Percentiles rank a stretch among this genome's conserved stretches.
These are phyloP conservation scores for Dioszegia hungarica DNA, from an alignment of 768 basidiomycete genomes.

Conservation along the genomic window DNA sequence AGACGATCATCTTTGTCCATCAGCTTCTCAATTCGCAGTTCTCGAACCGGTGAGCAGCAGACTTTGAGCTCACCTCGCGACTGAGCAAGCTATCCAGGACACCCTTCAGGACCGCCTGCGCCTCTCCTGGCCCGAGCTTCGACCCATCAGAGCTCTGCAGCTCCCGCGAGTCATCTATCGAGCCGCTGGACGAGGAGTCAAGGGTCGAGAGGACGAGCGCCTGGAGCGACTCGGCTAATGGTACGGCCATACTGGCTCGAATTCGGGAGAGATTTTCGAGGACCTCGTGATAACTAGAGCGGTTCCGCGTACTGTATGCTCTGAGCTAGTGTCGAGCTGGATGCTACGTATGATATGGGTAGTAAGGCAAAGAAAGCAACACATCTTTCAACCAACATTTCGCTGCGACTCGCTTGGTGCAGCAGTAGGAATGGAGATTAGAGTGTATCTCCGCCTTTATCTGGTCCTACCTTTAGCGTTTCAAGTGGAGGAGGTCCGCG, in stretches of 20 bases:
- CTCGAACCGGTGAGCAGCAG: neutral
- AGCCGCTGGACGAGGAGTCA: slow-evolving; percentile 52
- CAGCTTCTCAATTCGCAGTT: too few relatives aligned
- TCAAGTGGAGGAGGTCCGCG: slow-evolving; percentile 5
- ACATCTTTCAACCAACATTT: neutral
- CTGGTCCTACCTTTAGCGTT: neutral
- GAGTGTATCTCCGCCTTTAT: too few relatives aligned
- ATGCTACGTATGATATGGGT: too few relatives aligned
- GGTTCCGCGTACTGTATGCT: neutral
- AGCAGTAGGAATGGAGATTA: too few relatives aligned
- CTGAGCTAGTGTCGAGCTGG: too few relatives aligned
- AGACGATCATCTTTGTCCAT: slow-evolving; percentile 32
- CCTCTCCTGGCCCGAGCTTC: slow-evolving; percentile 29
- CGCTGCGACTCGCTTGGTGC: neutral
- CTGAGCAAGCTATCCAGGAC: slow-evolving; percentile 84
- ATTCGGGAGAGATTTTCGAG: slow-evolving; percentile 2
- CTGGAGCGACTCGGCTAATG: slow-evolving; percentile 61
- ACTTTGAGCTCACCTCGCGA: slow-evolving; percentile 61
- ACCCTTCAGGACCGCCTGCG: slow-evolving; percentile 76
- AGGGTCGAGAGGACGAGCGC: slow-evolving; percentile 72
- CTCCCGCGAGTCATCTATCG: slow-evolving; percentile 46
- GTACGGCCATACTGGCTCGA: neutral
- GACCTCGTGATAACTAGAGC: neutral
- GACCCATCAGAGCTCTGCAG: slow-evolving; percentile 29
- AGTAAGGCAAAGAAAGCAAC: too few relatives aligned